phyloP scores from a whole-genome alignment of 2,329 filamentous ascomycete species.

The Cryphonectria nitschkei region DNA sequence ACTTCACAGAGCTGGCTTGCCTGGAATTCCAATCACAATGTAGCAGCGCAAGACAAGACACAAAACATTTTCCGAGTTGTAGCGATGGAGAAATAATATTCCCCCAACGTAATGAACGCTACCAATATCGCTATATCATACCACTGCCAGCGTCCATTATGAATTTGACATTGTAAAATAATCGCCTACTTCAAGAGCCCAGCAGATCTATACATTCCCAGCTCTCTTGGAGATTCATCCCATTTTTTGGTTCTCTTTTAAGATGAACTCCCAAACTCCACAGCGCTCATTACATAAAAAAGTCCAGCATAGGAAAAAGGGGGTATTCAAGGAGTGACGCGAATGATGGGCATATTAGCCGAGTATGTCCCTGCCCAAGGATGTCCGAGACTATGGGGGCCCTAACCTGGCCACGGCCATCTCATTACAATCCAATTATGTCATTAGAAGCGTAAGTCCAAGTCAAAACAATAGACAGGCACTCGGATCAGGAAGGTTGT shows the following conservation, averaged over 20 bases:
- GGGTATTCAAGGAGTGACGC: slow-evolving; percentile 17
- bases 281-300: slow-evolving; percentile 11
- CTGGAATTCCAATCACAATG: background rate
- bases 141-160: background rate
- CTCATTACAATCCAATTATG: slow-evolving; percentile 16
- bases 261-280: slow-evolving; percentile 15
- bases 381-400: background rate
- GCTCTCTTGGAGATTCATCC: background rate
- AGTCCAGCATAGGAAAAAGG: background rate
- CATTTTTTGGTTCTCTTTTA: background rate
- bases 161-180: background rate
- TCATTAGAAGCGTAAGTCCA: slow-evolving; percentile 13
- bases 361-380: slow-evolving; percentile 12
- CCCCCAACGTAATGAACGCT: background rate
- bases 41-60: background rate
- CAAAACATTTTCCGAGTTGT: background rate
- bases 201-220: background rate
- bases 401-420: background rate
- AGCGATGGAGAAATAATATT: background rate
- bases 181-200: background rate
- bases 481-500: slow-evolving; percentile 36
- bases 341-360: slow-evolving; percentile 9
- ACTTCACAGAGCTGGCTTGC: background rate
- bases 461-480: background rate
- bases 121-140: background rate